Evolutionary conservation across 441 rosid species (phyloP).

Genomic region (Erodium texanum): DNA sequence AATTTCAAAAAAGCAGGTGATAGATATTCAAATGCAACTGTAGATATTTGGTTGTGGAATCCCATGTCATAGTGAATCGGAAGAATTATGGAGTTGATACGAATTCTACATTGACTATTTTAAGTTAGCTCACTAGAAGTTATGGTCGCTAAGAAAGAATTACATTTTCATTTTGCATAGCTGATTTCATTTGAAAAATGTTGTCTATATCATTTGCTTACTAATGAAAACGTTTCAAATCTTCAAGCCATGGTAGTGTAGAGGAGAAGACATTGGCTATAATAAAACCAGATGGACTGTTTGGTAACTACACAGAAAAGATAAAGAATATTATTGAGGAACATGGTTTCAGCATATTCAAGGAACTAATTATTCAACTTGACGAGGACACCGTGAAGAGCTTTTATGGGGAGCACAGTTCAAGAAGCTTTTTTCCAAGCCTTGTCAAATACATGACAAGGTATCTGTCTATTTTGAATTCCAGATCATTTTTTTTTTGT

Average conservation of each 20-base stretch:
- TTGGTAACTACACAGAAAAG: conserved; percentile 46
- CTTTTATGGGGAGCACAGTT: conserved; percentile 72
- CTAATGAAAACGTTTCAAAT: conserved; percentile 22
- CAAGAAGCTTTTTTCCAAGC: conserved; percentile 46
- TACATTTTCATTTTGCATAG: not conserved
- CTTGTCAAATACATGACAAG: conserved; percentile 74
- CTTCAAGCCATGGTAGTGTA: conserved; percentile 27
- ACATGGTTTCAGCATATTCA: conserved; percentile 44
- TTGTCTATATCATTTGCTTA: not conserved
- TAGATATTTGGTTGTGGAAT: too few species aligned
- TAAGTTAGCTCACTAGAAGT: not conserved
- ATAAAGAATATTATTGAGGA: conserved; percentile 43
- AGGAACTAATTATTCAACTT: conserved; percentile 44
- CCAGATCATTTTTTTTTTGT: not conserved
- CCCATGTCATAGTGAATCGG: too few species aligned
- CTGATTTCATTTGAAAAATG: not conserved
- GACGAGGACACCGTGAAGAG: conserved; percentile 42
- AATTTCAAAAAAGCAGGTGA: too few species aligned
- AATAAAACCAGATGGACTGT: conserved; percentile 78
- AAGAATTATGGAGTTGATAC: too few species aligned
- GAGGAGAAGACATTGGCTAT: conserved; percentile 52
- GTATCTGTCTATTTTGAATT: conserved; percentile 23
- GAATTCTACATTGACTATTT: too few species aligned
- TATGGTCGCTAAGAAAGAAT: not conserved
- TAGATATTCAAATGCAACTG: too few species aligned